Base-by-base conservation (phyloP, 1,284 basidiomycete genomes). In the Trichosporon faecale region DNA sequence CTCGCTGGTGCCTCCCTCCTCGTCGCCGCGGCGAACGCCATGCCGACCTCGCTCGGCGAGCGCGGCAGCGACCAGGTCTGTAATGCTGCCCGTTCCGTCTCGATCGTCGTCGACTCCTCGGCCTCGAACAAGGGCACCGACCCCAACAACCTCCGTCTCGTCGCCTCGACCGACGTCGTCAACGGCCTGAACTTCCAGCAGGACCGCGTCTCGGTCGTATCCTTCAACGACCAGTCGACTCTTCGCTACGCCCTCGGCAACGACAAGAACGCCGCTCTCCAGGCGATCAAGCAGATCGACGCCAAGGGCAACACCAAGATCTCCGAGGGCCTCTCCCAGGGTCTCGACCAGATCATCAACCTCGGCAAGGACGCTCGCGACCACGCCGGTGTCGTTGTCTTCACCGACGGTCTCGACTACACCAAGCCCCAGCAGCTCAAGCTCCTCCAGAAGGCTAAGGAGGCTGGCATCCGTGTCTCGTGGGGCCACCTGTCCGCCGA, bases 351-450 rank as follows among this genome's bases (percentile, higher is more conserved):
- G 61, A 16, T 68, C 35, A 35, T 21, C 46, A 49, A 49, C 21
- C 29, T 46, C 31, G 27, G 37, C 16, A 2, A 18, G 27, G 27
- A n/a, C 4, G 66, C 25, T 7, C 18, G 44, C n/a, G 52, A 40
- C 35, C 64, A 46, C 40, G 65, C 44, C 23, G 66, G 66, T 64
- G n/a, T 67, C 60, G 46, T 67, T 16, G 52, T 67, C 21, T 67
- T 67, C 67, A 68, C 67, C 29, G 67, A 68, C 46, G 67, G 67
- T 33, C 44, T 35, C 12, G 27, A 66, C 65, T 27, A 66, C 46
- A 52, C 64, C 37, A 46, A 65, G 37, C 12, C 23, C 25, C n/a
- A 65, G 37, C 64, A 65, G 64, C 64, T 65, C n/a, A n/a, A 35
- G 33, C 37, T 44, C 14, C 27, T 68, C 27, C 16, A 14, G 29